Conservation (phyloP, 306 rosid species). For the Lagenaria siceraria region DNA sequence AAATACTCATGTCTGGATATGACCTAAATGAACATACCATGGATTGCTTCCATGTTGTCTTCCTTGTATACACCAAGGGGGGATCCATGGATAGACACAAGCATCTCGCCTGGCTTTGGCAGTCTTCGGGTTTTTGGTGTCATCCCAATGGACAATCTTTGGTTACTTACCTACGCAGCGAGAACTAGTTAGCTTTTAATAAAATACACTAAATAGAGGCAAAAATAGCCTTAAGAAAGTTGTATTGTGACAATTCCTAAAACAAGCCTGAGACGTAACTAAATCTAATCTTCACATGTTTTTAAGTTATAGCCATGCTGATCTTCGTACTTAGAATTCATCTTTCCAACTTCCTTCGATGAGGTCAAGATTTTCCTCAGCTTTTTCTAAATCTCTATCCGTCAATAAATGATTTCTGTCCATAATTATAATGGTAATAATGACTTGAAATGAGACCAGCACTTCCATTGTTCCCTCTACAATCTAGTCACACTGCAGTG, state of each 20-base stretch:
- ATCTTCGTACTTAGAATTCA: background rate
- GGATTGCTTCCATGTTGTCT: constrained; percentile 82
- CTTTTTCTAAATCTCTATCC: background rate
- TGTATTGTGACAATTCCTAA: background rate
- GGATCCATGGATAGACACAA: constrained; percentile 81
- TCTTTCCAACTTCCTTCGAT: background rate
- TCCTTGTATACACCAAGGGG: constrained; percentile 84
- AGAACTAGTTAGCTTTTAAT: background rate
- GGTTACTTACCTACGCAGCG: constrained; percentile 41
- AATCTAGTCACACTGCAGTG: background rate
- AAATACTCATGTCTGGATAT: too few relatives aligned
- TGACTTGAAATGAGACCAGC: background rate
- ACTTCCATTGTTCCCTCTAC: background rate
- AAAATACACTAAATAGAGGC: background rate
- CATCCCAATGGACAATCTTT: constrained; percentile 75
- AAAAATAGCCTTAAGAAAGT: background rate
- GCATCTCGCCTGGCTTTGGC: constrained; percentile 88
- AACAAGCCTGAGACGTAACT: background rate
- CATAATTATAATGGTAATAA: background rate
- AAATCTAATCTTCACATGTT: background rate
- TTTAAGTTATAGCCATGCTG: background rate
- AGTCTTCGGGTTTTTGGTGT: constrained; percentile 66
- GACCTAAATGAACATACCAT: constrained; percentile 27
- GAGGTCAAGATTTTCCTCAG: background rate
- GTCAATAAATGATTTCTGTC: background rate